Base-by-base conservation (phyloP, 1,139 yeast species). In the Blastobotrys proliferans region DNA sequence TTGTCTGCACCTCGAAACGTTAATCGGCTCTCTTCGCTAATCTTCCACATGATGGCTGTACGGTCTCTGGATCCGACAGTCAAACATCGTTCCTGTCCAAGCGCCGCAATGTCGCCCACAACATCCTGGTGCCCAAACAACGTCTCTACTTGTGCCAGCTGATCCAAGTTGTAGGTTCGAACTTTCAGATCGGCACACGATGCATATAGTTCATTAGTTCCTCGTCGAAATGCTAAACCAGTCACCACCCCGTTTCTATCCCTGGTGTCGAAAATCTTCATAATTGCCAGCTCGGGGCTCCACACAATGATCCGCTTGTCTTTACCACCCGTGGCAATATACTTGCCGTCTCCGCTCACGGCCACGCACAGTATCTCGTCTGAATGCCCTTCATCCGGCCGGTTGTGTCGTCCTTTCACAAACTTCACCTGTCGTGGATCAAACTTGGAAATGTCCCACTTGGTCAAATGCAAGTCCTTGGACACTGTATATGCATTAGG, bases 11-110 rank as follows among this genome's bases (percentile, higher is more conserved):
- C 96, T 58, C 97, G 76, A 64, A 92, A 92, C 0, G 97, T 88
- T 55, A 92, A 74, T 58, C 97, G 76, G 1, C 95, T 79, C 66
- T 92, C 98, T 57, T 94, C 98, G 21, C 95, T 78, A 52, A 92
- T 87, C 64, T 94, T 92, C 98, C 98, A 92, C 56, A 86, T 71
- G 81, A 94, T 83, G 14, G 94, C 97, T 1, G 96, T 85, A 56
- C 94, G 81, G 65, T 92, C 98, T 57, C 98, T 77, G 4, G 94
- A 74, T 17, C 98, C 98, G 20, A 90, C 97, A 18, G 95, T 86
- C 29, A 92, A 92, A 70, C 98, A 92, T 41, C 96, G 79, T 60
- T 92, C 97, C 63, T 81, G 79, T 14, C 79, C 77, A 51, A 92
- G 70, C 0, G 96, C 84, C 19, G 88, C 69, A 45, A 92, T 81